Base-by-base conservation (phyloP, 805 yeast species). In the Debaryomyces tyrocola region DNA sequence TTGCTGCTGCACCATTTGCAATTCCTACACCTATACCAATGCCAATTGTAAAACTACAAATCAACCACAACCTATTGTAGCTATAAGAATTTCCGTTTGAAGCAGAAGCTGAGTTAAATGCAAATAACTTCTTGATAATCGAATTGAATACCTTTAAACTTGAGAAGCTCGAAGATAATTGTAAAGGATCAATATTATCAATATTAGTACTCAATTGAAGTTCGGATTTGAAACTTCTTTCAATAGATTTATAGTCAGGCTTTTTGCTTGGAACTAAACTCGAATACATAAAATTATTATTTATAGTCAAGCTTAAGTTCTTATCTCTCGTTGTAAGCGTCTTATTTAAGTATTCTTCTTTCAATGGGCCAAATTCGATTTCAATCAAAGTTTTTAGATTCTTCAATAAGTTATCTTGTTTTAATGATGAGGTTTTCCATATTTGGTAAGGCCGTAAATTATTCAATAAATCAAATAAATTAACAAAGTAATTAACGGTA, bases 401-500 rank as follows among this genome's bases (percentile, higher is more conserved):
- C 24, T 52, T 43, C 11, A 63, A 37, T 14, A 70, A 49, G 20
- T 56, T 60, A 2, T 48, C 53, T 33, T 59, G 61, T 33, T 52
- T 58, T 33, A 70, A 51, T 1, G 73, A 63, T 2, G 72, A 52
- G 4, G 74, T 56, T 45, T 71, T 73, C 70, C 75, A 69, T 28
- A 66, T 63, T 50, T 70, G 76, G 44, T 58, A 60, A 0, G 77
- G 77, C 28, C 57, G 59, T 14, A 62, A 47, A 18, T 44, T 45
- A 49, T 62, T 62, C 37, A 71, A 64, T 34, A 73, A 56, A 8
- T 70, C 74, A 47, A 70, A 63, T 31, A 73, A 56, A 49, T 69
- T 71, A 15, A 62, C 52, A 44, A 73, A 73, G 52, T 70, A 73
- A 52, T 73, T 71, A 33, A 63, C 64, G 4, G 73, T 66, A 53